phyloP scores from a whole-genome alignment of 2,329 filamentous ascomycete species.

The Juglanconis sp. region DNA sequence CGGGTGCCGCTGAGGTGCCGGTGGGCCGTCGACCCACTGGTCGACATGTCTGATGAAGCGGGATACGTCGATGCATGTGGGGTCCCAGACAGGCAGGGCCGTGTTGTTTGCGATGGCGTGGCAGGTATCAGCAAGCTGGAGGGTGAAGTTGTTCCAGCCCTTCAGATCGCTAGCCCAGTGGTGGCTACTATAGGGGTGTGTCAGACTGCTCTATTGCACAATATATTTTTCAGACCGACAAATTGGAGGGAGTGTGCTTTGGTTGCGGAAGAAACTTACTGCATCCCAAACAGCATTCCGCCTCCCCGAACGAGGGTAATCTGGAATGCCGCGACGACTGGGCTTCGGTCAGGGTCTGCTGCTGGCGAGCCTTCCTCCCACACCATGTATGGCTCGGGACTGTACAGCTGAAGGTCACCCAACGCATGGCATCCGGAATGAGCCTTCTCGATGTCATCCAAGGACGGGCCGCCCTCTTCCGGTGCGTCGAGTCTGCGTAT shows the following conservation, averaged over 20 bases:
- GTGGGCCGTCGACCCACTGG: conserved; percentile 31
- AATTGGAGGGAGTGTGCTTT: conserved; percentile 37
- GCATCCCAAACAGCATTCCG: not conserved
- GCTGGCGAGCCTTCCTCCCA: conserved; percentile 26
- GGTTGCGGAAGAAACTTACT: not conserved
- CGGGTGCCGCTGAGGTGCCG: conserved; percentile 26
- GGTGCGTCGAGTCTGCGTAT: conserved; percentile 35
- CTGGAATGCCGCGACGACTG: conserved; percentile 32
- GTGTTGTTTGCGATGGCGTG: conserved; percentile 17
- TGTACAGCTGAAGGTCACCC: conserved; percentile 32
- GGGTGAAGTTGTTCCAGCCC: conserved; percentile 35
- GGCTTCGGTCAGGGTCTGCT: conserved; percentile 31
- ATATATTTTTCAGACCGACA: no score
- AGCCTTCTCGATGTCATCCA: conserved; percentile 34
- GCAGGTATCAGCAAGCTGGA: conserved; percentile 43
- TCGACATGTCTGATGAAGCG: conserved; percentile 28
- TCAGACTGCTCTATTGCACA: conserved; percentile 36
- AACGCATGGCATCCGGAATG: conserved; percentile 32
- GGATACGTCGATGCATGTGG: conserved; percentile 32
- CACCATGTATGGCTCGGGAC: conserved; percentile 33
- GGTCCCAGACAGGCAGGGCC: conserved; percentile 33
- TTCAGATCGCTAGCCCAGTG: conserved; percentile 42
- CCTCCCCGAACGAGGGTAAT: not conserved
- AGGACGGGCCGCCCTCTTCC: conserved; percentile 32
- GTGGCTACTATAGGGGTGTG: conserved; percentile 35